Conservation (phyloP, 768 basidiomycete genomes). For the Holtermanniella nyarrowii region DNA sequence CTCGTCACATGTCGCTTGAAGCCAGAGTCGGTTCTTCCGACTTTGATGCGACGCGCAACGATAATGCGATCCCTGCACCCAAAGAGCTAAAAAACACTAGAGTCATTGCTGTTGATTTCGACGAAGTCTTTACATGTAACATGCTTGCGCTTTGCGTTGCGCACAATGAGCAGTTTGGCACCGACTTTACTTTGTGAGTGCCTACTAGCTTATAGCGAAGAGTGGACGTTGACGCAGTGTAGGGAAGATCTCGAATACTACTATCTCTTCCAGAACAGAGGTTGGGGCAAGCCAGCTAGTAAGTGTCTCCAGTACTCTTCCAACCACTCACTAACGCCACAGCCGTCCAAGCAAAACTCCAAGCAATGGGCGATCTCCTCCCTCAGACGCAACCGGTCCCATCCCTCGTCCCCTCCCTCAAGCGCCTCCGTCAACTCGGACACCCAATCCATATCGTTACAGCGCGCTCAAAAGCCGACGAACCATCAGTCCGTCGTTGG, state of each 20-base stretch:
- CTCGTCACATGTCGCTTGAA: background rate
- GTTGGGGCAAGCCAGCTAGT: conserved; percentile 26
- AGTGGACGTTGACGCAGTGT: background rate
- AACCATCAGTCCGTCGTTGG: conserved; percentile 18
- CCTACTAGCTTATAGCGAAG: background rate
- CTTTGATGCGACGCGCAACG: background rate
- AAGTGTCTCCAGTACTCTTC: background rate
- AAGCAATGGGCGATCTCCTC: conserved; percentile 11
- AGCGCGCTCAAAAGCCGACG: conserved; percentile 11
- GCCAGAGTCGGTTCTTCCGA: background rate
- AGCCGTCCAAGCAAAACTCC: conserved; percentile 17
- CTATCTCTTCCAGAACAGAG: conserved; percentile 20
- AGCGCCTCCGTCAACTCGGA: conserved; percentile 14
- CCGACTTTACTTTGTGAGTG: conserved; percentile 19
- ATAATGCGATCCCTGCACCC: background rate
- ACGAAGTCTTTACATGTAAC: conserved; percentile 21
- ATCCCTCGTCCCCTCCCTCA: conserved; percentile 15
- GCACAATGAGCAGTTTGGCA: conserved; percentile 13
- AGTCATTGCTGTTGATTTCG: conserved; percentile 29
- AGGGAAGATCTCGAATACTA: conserved; percentile 20
- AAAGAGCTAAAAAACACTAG: conserved; percentile 4
- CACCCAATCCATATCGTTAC: conserved; percentile 35
- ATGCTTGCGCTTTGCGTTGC: conserved; percentile 8
- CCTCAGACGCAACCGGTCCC: conserved; percentile 12
- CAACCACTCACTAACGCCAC: background rate